Conservation (phyloP, 2,329 filamentous ascomycete genomes). For the Colletotrichum sp. region DNA sequence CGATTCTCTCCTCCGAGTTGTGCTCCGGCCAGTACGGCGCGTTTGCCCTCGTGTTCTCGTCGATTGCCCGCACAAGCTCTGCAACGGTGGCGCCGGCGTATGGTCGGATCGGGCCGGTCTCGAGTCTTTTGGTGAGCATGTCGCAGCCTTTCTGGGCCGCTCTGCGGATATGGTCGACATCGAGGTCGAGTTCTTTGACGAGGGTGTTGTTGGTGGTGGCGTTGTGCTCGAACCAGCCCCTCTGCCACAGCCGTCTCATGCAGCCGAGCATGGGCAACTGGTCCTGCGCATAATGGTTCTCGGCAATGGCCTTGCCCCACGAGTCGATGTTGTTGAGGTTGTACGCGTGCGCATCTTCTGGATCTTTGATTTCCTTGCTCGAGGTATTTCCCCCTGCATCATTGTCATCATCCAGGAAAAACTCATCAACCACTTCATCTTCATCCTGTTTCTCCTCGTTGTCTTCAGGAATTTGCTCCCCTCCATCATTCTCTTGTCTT, state of each 20-base stretch:
- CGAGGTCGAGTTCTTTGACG: not conserved
- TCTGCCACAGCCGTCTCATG: not conserved
- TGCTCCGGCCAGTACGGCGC: not conserved
- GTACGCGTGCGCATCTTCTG: not conserved
- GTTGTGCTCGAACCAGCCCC: not conserved
- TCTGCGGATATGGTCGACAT: not conserved
- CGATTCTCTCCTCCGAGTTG: not conserved
- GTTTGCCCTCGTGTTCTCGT: not conserved
- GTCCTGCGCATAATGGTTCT: not conserved
- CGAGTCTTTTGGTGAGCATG: not conserved
- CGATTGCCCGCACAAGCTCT: not conserved
- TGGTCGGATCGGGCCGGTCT: not conserved
- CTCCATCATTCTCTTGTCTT: not conserved
- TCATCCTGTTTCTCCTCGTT: not conserved
- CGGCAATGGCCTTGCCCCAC: not conserved
- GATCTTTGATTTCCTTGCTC: not conserved
- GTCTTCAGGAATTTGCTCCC: not conserved
- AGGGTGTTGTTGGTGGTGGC: not conserved
- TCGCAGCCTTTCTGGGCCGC: not conserved
- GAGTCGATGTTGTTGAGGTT: not conserved
- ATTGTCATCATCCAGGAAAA: not conserved
- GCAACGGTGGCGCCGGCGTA: not conserved
- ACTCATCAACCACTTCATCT: not conserved
- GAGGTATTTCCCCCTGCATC: rapidly evolving
- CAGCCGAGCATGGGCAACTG: not conserved